Evolutionary conservation across 1,284 basidiomycete genomes (phyloP).

Genomic region (Somion occarium): DNA sequence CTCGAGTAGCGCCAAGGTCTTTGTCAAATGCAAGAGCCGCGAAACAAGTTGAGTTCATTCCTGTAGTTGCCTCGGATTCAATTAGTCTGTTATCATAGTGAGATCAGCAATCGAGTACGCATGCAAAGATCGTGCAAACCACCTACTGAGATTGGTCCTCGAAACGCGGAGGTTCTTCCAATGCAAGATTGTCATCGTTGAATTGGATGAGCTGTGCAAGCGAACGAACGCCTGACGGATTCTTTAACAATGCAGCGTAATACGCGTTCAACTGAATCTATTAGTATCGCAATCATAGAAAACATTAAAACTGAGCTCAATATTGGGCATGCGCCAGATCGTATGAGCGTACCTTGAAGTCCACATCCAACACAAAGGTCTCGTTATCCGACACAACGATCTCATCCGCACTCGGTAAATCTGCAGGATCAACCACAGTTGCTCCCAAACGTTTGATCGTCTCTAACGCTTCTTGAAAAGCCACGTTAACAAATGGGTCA

Average conservation of each 20-base stretch:
- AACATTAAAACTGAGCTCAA: too few species aligned
- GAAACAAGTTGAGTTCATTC: constrained; percentile 32
- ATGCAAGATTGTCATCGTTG: constrained; percentile 40
- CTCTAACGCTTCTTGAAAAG: constrained; percentile 46
- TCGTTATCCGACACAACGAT: constrained; percentile 48
- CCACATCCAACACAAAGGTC: constrained; percentile 44
- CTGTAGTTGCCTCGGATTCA: constrained; percentile 11
- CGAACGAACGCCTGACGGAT: constrained; percentile 49
- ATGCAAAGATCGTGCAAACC: constrained; percentile 6
- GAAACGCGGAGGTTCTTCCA: constrained; percentile 48
- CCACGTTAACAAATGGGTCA: constrained; percentile 38
- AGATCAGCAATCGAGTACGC: constrained; percentile 1
- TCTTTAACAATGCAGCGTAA: constrained; percentile 36
- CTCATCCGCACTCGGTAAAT: constrained; percentile 53
- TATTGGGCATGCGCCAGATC: too few species aligned
- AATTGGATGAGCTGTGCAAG: constrained; percentile 55
- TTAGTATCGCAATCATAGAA: neutral
- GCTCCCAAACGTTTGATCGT: constrained; percentile 49
- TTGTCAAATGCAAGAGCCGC: constrained; percentile 44
- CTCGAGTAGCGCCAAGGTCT: constrained; percentile 47
- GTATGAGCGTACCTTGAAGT: constrained; percentile 53
- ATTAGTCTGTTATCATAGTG: constrained; percentile 10
- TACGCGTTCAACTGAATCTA: constrained; percentile 50
- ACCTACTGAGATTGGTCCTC: constrained; percentile 41
- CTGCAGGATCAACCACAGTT: constrained; percentile 57